Percentiles rank a stretch among this genome's conserved stretches.
Evolutionary conservation across 1,284 basidiomycete species (phyloP).

Genomic region (Cerrena zonata): DNA sequence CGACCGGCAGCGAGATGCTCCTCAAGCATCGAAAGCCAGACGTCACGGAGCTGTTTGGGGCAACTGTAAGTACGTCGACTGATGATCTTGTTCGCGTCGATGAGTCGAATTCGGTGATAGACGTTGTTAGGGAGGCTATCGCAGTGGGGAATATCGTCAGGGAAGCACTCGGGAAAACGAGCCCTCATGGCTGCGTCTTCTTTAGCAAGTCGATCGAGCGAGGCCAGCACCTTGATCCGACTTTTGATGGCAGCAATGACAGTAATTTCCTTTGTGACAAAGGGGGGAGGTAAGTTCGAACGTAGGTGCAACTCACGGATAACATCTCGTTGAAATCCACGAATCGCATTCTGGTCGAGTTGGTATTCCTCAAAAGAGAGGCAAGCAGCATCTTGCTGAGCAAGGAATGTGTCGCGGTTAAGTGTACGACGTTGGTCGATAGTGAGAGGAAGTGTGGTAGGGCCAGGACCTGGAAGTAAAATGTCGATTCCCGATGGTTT

Average conservation of each 20-base stretch:
- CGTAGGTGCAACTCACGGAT: neutral
- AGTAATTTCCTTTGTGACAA: no score
- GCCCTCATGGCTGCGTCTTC: neutral
- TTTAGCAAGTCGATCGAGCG: neutral
- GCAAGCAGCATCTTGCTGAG: no score
- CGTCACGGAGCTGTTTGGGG: conserved; percentile 17
- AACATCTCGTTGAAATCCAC: neutral
- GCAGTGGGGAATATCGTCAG: neutral
- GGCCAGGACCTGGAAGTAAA: neutral
- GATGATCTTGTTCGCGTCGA: conserved; percentile 13
- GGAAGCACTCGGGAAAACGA: neutral
- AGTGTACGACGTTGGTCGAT: neutral
- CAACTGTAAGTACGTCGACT: conserved; percentile 14
- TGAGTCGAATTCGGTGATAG: neutral
- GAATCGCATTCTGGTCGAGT: no score
- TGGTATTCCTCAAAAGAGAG: neutral
- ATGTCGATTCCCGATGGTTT: neutral
- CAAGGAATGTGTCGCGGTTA: no score
- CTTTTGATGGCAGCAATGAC: neutral
- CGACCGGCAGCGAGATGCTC: conserved; percentile 16
- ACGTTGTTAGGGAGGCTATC: neutral
- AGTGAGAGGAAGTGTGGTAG: neutral
- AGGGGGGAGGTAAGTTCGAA: neutral
- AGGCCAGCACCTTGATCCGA: neutral
- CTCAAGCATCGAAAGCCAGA: conserved; percentile 12